Percentiles rank a stretch among this genome's conserved stretches.
These are phyloP conservation scores for Pinus tabuliformis DNA, from an alignment of 75 land plant species.

Conservation along the genomic window DNA sequence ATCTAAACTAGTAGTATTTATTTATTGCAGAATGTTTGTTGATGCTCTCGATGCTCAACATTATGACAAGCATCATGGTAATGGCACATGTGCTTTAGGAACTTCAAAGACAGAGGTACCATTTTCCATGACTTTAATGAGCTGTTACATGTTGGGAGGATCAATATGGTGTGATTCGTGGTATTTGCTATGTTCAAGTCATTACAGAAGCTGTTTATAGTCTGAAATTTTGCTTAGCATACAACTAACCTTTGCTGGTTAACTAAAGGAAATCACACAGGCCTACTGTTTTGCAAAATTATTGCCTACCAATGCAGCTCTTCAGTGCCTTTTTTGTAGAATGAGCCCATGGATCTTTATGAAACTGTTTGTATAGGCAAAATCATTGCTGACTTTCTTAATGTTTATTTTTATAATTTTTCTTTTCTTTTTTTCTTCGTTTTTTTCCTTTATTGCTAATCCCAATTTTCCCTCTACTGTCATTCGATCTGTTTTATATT, in stretches of 20 bases:
- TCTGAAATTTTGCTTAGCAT: not conserved
- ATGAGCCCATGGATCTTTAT: not conserved
- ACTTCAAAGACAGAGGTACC: conserved; percentile 62
- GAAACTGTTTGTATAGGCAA: not conserved
- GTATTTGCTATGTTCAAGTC: not conserved
- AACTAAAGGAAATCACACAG: not conserved
- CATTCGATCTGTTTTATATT: not conserved
- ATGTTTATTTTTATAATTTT: not conserved
- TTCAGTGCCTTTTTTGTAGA: not conserved
- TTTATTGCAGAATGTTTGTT: conserved; percentile 72
- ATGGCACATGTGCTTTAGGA: conserved; percentile 55
- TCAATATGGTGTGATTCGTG: not conserved
- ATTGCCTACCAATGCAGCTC: not conserved
- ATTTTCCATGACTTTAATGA: not conserved
- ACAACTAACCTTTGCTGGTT: not conserved
- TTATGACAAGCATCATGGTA: conserved; percentile 33
- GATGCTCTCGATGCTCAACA: conserved; percentile 74
- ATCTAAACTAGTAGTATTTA: conserved; percentile 2
- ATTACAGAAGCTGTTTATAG: not conserved
- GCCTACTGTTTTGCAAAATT: not conserved
- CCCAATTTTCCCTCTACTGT: not conserved
- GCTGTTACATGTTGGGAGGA: not conserved
- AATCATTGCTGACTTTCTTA: not conserved
- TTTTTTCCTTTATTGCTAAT: not conserved
- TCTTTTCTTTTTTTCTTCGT: not conserved